Evolutionary conservation across 1,284 basidiomycete species (phyloP), one percentile per base, ranked within the genome.

Genomic region (Trichosporon asahii): DNA sequence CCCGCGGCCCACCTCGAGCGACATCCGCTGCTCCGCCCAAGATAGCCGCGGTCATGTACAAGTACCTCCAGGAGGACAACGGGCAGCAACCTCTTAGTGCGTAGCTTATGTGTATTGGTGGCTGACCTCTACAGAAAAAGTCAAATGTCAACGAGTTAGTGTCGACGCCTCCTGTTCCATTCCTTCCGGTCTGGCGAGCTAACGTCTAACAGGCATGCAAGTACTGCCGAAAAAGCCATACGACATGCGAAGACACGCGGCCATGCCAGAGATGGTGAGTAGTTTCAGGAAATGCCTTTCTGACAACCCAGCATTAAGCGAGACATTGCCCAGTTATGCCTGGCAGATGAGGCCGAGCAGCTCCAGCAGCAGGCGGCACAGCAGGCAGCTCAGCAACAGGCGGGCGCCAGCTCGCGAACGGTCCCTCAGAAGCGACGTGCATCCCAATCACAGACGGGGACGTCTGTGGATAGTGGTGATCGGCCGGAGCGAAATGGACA

Each of bases 181-280:
- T 23, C 61, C 61, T 53, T 12, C 27, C 18, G 12, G 29, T 12
- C 31, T 33, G 5, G 27, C 27, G 9, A 12, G 61, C 70, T 71
- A 35, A 68, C 66, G 23, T 25, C 21, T 44, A 2, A 15, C 46
- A 73, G 72, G 72, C 72, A 5, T 73, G 72, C 72, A 73, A 73
- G 70, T 73, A 71, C 25, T 73, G 72, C 27, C 72, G 72, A 27
- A 73, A 73, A 27, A 68, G 66, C 27, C 72, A 73, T 23, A 73
- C 72, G 12, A 73, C 72, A 5, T 73, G 72, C 49, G 72, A 71
- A 27, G 72, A 73, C 55, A 71, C 70, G 6, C 68, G 72, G 12
- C 72, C 72, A 35, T 73, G 72, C 31, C 72, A 71, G 68, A 66
- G 72, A 63, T 73, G 72, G 72, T 73, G 61, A 67, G 67, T 61